Evolutionary conservation across 495 filamentous ascomycete genomes (phyloP).

Genomic region (Penicillium lividum): DNA sequence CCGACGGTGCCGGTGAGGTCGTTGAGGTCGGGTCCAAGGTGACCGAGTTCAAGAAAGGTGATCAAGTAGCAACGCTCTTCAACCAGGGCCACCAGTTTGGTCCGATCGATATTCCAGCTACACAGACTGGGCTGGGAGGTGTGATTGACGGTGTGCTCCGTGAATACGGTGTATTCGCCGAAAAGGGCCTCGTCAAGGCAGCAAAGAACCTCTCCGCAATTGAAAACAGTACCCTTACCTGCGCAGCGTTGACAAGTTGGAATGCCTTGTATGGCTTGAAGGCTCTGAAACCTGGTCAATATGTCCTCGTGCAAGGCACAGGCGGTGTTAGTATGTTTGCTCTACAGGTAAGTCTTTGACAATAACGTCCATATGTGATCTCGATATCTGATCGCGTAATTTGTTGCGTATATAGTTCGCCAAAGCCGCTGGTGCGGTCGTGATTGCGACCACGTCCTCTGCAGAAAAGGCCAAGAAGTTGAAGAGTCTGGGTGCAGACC

Average conservation of each 20-base stretch:
- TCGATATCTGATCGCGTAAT: background rate
- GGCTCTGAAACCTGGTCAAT: conserved; percentile 64
- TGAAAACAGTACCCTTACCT: conserved; percentile 68
- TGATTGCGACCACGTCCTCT: conserved; percentile 79
- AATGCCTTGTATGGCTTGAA: conserved; percentile 77
- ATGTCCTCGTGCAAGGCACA: conserved; percentile 77
- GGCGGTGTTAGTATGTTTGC: conserved; percentile 81
- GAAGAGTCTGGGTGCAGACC: conserved; percentile 73
- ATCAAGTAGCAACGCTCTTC: conserved; percentile 75
- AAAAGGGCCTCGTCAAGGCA: conserved; percentile 66
- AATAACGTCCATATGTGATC: background rate
- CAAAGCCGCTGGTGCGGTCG: conserved; percentile 76
- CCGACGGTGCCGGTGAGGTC: conserved; percentile 79
- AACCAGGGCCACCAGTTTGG: conserved; percentile 75
- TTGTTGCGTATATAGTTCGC: conserved; percentile 59
- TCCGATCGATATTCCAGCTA: conserved; percentile 41
- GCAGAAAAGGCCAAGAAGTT: conserved; percentile 63
- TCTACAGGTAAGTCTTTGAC: conserved; percentile 56
- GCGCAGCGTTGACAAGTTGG: conserved; percentile 79
- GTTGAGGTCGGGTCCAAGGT: conserved; percentile 68
- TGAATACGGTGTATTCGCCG: conserved; percentile 69
- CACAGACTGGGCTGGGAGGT: conserved; percentile 66
- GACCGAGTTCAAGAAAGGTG: conserved; percentile 65
- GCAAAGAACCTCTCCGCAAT: conserved; percentile 61
- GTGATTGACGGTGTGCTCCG: conserved; percentile 69